A percentile compares a stretch with the other conserved stretches of the same genome.
These are phyloP conservation scores for Carallia brachiata DNA, from an alignment of 345 rosid species.

Conservation along the genomic window DNA sequence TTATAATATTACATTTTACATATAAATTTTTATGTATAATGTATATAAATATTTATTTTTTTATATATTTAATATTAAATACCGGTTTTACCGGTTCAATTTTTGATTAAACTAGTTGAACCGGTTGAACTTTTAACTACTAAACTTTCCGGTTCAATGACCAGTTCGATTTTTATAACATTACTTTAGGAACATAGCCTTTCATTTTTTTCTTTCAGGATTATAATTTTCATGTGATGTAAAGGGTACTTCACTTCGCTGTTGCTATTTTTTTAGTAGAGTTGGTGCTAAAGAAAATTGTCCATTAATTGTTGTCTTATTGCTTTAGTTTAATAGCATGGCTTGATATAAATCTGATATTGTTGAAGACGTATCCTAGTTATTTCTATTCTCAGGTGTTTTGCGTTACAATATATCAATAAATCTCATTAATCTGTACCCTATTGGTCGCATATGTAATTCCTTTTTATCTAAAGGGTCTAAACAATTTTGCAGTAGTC, in stretches of 20 bases:
- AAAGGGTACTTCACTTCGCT: constrained; percentile 42
- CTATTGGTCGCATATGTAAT: background rate
- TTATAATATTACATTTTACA: too few species aligned
- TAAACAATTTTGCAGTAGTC: background rate
- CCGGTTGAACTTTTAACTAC: too few species aligned
- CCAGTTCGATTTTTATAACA: too few species aligned
- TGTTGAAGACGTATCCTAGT: constrained; percentile 84
- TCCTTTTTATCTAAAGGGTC: background rate
- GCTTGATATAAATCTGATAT: constrained; percentile 68
- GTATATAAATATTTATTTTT: too few species aligned
- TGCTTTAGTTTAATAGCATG: constrained; percentile 15
- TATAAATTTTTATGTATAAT: too few species aligned
- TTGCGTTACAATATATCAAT: background rate
- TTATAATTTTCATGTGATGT: too few species aligned
- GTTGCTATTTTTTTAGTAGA: background rate
- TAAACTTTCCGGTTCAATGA: too few species aligned
- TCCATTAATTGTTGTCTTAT: background rate
- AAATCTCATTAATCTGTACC: background rate
- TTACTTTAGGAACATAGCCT: too few species aligned
- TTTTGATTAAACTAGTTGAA: too few species aligned
- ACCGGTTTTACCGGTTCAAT: too few species aligned
- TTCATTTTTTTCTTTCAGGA: too few species aligned
- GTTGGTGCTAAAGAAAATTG: background rate
- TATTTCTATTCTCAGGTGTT: background rate
- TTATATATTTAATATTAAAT: too few species aligned